phyloP scores from a whole-genome alignment of 1,284 basidiomycete species.

The Hypsizygus ulmarius region DNA sequence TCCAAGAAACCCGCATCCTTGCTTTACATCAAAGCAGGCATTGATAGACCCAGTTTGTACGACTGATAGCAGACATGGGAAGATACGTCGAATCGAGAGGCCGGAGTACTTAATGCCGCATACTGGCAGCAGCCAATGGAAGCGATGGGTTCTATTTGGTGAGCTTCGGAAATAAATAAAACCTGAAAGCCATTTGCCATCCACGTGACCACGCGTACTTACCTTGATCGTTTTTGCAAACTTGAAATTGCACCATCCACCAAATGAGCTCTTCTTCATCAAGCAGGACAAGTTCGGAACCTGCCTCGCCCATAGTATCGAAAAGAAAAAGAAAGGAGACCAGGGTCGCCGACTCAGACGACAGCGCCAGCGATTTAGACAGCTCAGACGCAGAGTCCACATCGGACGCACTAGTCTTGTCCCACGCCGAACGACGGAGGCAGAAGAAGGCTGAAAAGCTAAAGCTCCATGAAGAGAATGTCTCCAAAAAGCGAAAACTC shows the following conservation, averaged over 20 bases:
- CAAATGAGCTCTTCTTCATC: conserved; percentile 30
- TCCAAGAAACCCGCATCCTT: too few relatives aligned
- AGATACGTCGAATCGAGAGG: too few relatives aligned
- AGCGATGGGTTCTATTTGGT: too few relatives aligned
- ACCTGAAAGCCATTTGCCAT: too few relatives aligned
- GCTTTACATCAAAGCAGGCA: too few relatives aligned
- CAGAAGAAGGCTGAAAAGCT: conserved; percentile 41
- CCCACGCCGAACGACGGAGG: conserved; percentile 67
- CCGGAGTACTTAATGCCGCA: too few relatives aligned
- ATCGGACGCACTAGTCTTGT: conserved; percentile 53
- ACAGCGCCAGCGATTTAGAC: conserved; percentile 9
- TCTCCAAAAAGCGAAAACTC: conserved; percentile 46
- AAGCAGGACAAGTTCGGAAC: conserved; percentile 25
- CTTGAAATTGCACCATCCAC: background rate
- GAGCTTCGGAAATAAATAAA: too few relatives aligned
- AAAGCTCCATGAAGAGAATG: conserved; percentile 16
- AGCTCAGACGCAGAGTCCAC: conserved; percentile 17
- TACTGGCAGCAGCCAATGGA: too few relatives aligned
- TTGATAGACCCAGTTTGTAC: too few relatives aligned
- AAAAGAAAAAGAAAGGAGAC: conserved; percentile 20
- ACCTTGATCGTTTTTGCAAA: background rate
- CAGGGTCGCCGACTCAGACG: conserved; percentile 13
- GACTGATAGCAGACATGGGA: too few relatives aligned
- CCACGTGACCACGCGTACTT: background rate
- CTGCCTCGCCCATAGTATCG: conserved; percentile 14